Conservation (phyloP, 805 yeast species). For the Wickerhamiella domercqiae region DNA sequence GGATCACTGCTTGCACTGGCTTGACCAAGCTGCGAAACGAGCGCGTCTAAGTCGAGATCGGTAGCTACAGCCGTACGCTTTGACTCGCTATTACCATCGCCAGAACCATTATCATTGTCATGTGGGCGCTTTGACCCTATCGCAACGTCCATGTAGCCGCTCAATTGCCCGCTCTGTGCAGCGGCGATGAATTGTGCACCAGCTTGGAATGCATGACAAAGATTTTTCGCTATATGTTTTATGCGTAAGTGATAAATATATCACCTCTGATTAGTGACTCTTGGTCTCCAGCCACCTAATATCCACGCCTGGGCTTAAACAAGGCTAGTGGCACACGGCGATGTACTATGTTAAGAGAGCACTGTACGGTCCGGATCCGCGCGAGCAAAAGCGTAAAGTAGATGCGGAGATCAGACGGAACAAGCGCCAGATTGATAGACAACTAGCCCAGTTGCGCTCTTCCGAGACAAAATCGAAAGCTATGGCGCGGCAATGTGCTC, state of each 20-base stretch:
- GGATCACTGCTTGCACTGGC: conserved; percentile 10
- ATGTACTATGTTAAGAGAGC: conserved; percentile 82
- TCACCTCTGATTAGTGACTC: no score
- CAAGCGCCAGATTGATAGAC: conserved; percentile 69
- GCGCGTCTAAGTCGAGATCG: conserved; percentile 17
- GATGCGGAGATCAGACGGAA: conserved; percentile 70
- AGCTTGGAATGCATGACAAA: no score
- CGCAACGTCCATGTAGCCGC: neutral
- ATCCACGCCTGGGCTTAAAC: no score
- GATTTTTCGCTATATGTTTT: no score
- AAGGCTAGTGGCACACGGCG: no score
- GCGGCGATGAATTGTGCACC: no score
- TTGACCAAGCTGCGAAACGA: conserved; percentile 18
- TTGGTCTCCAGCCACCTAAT: no score
- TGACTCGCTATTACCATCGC: conserved; percentile 4
- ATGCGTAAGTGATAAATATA: no score
- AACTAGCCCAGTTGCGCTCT: conserved; percentile 42
- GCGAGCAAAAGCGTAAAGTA: conserved; percentile 63
- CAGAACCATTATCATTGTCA: conserved; percentile 1
- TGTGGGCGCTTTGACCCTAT: conserved; percentile 3
- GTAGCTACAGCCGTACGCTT: conserved; percentile 4
- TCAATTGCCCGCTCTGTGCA: no score
- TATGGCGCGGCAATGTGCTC: conserved; percentile 59
- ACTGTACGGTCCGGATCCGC: conserved; percentile 94
- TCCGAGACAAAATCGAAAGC: conserved; percentile 62